phyloP scores from a whole-genome alignment of 2,329 filamentous ascomycete genomes.

The Monosporascus sp. region DNA sequence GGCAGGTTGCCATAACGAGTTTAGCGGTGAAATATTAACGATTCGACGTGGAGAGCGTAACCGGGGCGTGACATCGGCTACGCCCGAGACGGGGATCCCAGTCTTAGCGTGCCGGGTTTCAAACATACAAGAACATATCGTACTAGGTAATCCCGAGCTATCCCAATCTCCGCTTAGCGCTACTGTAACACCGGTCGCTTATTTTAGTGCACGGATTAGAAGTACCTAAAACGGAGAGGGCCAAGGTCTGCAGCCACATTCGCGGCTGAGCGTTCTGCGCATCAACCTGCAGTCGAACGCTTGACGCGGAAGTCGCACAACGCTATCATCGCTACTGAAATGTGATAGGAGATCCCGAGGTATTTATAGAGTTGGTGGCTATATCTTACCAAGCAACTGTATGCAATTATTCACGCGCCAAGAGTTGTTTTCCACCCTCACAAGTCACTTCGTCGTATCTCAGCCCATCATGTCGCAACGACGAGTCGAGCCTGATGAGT shows the following conservation, averaged over 20 bases:
- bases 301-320: not conserved
- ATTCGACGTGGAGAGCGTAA: no score
- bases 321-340: no score
- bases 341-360: no score
- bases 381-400: not conserved
- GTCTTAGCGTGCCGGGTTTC: no score
- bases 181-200: not conserved
- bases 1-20: no score
- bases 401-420: not conserved
- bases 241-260: no score
- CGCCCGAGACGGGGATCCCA: not conserved
- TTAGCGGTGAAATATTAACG: no score
- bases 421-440: not conserved
- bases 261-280: not conserved
- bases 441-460: not conserved
- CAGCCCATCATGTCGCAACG: slow-evolving; percentile 7
- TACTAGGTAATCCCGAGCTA: not conserved
- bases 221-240: not conserved
- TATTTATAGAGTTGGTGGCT: not conserved
- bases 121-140: no score
- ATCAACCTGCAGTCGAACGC: not conserved
- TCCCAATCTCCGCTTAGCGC: not conserved
- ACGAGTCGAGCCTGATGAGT: slow-evolving; percentile 1
- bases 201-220: not conserved
- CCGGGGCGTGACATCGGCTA: not conserved